Conservation (phyloP, 352 stramenopile genomes). For the Saprolegnia diclina region DNA sequence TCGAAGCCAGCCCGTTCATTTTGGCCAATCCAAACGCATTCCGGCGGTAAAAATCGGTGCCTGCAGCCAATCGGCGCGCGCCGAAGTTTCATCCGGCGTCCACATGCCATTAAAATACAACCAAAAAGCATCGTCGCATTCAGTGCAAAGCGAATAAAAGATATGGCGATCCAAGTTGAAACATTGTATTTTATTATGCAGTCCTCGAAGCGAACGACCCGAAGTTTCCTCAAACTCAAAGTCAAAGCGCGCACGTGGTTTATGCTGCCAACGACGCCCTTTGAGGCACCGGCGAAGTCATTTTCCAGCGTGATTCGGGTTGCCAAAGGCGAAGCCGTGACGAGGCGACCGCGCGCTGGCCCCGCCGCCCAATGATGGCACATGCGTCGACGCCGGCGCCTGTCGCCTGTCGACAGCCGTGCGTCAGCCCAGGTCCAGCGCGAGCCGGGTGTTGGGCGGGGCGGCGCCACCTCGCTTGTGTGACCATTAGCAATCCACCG, state of each 20-base stretch:
- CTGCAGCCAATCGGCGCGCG: constrained; percentile 10
- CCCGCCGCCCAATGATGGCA: neutral
- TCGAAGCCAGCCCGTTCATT: constrained; percentile 7
- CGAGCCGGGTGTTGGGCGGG: no score
- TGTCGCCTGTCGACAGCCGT: no score
- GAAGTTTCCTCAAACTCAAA: constrained; percentile 1
- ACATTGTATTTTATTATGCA: neutral
- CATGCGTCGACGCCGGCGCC: no score
- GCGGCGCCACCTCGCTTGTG: no score
- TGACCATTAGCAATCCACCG: no score
- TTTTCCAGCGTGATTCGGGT: neutral
- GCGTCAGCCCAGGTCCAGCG: no score
- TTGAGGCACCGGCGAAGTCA: neutral
- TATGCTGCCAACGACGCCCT: neutral
- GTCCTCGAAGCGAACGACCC: neutral
- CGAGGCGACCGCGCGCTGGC: neutral
- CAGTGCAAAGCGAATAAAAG: neutral
- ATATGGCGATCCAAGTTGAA: neutral
- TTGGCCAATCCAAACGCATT: constrained; percentile 6
- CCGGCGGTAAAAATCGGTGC: neutral
- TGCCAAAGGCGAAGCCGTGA: neutral
- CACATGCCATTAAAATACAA: neutral
- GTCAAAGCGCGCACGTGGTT: neutral
- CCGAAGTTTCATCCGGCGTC: neutral
- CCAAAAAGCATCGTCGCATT: neutral